phyloP scores from a whole-genome alignment of 2,329 filamentous ascomycete genomes.

The Diaporthe ilicicola region DNA sequence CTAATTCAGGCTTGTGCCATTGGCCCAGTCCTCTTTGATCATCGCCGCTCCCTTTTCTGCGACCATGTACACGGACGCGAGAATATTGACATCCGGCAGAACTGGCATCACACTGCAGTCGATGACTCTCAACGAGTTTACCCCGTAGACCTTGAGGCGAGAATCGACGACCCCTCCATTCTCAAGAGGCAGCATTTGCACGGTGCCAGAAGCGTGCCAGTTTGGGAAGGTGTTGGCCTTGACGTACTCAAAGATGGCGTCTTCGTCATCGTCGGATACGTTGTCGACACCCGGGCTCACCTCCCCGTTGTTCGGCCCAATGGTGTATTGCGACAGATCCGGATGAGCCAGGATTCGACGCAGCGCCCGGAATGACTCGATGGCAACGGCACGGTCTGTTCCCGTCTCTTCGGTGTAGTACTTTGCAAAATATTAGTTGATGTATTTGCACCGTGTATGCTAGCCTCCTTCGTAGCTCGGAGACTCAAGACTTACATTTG shows the following conservation, averaged over 20 bases:
- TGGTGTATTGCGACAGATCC: slow-evolving; percentile 38
- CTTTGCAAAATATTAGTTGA: slow-evolving; percentile 10
- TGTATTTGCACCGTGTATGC: not conserved
- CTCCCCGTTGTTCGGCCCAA: slow-evolving; percentile 38
- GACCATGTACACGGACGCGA: slow-evolving; percentile 34
- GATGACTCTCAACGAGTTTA: slow-evolving; percentile 48
- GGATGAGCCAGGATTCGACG: slow-evolving; percentile 42
- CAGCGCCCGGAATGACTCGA: slow-evolving; percentile 44
- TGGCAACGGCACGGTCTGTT: slow-evolving; percentile 43
- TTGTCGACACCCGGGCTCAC: slow-evolving; percentile 36
- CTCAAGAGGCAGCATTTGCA: slow-evolving; percentile 2
- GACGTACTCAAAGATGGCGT: slow-evolving; percentile 40
- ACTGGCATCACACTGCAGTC: slow-evolving; percentile 52
- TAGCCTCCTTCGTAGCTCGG: too few relatives aligned
- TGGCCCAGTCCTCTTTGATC: slow-evolving; percentile 10
- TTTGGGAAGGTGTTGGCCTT: slow-evolving; percentile 41
- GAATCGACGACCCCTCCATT: slow-evolving; percentile 51
- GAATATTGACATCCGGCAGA: slow-evolving; percentile 44
- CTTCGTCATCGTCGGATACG: slow-evolving; percentile 38
- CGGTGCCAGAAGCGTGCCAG: slow-evolving; percentile 32
- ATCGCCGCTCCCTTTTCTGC: slow-evolving; percentile 44
- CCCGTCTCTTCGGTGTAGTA: slow-evolving; percentile 37
- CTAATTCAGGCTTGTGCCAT: not conserved
- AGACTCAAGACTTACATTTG: slow-evolving; percentile 34
- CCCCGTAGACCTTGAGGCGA: slow-evolving; percentile 50